Base-by-base conservation (phyloP, 176 grass and related monocot genomes). In the Eleusine indica region DNA sequence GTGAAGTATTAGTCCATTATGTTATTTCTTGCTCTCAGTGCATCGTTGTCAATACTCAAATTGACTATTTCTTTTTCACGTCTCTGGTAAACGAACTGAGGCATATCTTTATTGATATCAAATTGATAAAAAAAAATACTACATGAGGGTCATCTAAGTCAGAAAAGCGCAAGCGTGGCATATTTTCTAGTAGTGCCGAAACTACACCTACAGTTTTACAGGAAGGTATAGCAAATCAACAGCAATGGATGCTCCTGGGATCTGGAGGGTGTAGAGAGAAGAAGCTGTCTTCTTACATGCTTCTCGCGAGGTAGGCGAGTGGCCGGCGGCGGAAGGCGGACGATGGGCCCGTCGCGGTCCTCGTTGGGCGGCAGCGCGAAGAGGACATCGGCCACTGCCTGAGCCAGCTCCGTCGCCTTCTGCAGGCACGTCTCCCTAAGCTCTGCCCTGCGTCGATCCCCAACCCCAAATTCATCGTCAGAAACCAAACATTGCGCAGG, bases 251-350 rank as follows among this genome's bases (percentile, higher is more conserved):
- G 56, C 32, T 35, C 32, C 32, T 35, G 32, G 32, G 21, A 64
- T 42, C 16, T 30, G 28, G 44, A 37, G 16, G 9, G 15, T 9
- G 1, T 47, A 52, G 8, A 35, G 60, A 58, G 39, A 66, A 47
- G 37, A 62, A 62, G 58, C 8, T 4, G 0, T 38, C 10, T 47
- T 21, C 76, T 86, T 80, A 99, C 93, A 83, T 96, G 97, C 84
- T 99, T 96, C 81, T 96, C 96, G 11, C 93, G 89, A 14, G 97
- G 91, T 32, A 96, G 86, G 18, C 85, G 92, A 18, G 88, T 76
- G 3, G 51, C 57, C 40, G 86, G 93, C 73, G 57, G 80, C 19
- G 87, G 93, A 44, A 99, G 82, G 66, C 68, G 82, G 73, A 96
- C 91, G 14, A 92, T 66, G 67, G 97, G 97, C 5, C 93, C 97